phyloP scores from a whole-genome alignment of 2,329 filamentous ascomycete genomes.

The Alternaria viburni region DNA sequence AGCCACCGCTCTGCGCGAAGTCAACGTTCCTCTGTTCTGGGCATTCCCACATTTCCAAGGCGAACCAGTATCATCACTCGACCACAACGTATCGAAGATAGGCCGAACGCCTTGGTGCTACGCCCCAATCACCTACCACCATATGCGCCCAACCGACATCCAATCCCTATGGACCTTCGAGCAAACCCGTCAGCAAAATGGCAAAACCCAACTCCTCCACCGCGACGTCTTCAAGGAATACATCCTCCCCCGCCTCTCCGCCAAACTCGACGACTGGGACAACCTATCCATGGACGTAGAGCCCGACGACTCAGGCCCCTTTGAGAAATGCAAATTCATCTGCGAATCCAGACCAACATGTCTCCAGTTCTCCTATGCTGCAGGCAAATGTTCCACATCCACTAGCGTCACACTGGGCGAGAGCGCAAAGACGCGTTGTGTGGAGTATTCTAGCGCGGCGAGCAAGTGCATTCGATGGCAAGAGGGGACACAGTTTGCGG shows the following conservation, averaged over 20 bases:
- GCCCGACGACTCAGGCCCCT: background rate
- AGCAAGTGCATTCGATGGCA: conserved; percentile 3
- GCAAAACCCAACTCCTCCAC: background rate
- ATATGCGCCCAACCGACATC: conserved; percentile 53
- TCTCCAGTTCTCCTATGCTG: conserved; percentile 6
- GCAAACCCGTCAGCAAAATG: conserved; percentile 22
- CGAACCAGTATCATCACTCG: conserved; percentile 30
- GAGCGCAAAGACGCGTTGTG: background rate
- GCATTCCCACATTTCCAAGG: conserved; percentile 29
- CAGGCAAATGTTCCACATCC: background rate
- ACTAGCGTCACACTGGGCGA: background rate
- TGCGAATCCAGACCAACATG: background rate
- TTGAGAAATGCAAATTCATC: background rate
- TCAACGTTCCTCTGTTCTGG: conserved; percentile 38
- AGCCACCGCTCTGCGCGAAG: conserved; percentile 54
- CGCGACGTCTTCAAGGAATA: conserved; percentile 13
- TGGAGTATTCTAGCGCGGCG: conserved; percentile 1
- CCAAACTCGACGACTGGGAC: background rate
- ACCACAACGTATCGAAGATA: conserved; percentile 25
- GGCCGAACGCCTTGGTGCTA: conserved; percentile 55
- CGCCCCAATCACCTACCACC: conserved; percentile 56
- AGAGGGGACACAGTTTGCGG: background rate
- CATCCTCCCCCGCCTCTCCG: background rate
- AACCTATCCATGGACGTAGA: conserved; percentile 3
- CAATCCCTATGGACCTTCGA: conserved; percentile 54